Evolutionary conservation across 768 basidiomycete species (phyloP).

Genomic region (Collybia nuda): DNA sequence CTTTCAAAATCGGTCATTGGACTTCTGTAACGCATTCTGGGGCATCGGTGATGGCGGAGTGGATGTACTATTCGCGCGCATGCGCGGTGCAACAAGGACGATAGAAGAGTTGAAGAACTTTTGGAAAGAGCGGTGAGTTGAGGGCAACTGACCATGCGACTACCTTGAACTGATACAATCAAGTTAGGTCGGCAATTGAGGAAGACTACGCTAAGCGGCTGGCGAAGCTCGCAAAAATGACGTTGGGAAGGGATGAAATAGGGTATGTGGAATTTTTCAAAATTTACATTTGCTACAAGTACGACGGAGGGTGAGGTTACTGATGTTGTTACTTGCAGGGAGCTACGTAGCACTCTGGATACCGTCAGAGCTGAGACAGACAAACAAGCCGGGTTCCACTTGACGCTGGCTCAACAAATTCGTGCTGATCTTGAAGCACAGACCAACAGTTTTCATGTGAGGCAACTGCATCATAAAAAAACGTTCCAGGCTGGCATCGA

Average conservation of each 20-base stretch:
- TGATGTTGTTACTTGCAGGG: slow-evolving; percentile 46
- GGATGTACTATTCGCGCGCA: slow-evolving; percentile 86
- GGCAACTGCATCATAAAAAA: slow-evolving; percentile 74
- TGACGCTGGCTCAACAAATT: slow-evolving; percentile 72
- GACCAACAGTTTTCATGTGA: slow-evolving; percentile 55
- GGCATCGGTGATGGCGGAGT: slow-evolving; percentile 83
- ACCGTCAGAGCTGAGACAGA: slow-evolving; percentile 83
- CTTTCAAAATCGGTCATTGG: slow-evolving; percentile 52
- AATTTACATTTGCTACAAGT: background rate
- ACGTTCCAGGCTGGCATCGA: slow-evolving; percentile 75
- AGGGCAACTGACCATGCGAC: background rate
- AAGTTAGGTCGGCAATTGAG: slow-evolving; percentile 77
- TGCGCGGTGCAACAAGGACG: slow-evolving; percentile 82
- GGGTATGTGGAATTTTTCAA: slow-evolving; percentile 61
- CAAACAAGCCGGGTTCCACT: slow-evolving; percentile 72
- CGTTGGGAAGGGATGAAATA: slow-evolving; percentile 87
- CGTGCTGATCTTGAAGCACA: slow-evolving; percentile 73
- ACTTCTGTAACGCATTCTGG: slow-evolving; percentile 99
- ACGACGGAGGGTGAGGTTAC: slow-evolving; percentile 9
- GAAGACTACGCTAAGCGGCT: slow-evolving; percentile 93
- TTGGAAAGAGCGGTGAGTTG: slow-evolving; percentile 89
- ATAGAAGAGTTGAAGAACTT: slow-evolving; percentile 86
- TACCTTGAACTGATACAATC: slow-evolving; percentile 5
- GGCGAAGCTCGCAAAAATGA: slow-evolving; percentile 70
- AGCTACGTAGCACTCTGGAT: slow-evolving; percentile 79